Evolutionary conservation across 176 grass and related monocot genomes (phyloP), one percentile per base, ranked within the genome.

Genomic region (Secale cereale): DNA sequence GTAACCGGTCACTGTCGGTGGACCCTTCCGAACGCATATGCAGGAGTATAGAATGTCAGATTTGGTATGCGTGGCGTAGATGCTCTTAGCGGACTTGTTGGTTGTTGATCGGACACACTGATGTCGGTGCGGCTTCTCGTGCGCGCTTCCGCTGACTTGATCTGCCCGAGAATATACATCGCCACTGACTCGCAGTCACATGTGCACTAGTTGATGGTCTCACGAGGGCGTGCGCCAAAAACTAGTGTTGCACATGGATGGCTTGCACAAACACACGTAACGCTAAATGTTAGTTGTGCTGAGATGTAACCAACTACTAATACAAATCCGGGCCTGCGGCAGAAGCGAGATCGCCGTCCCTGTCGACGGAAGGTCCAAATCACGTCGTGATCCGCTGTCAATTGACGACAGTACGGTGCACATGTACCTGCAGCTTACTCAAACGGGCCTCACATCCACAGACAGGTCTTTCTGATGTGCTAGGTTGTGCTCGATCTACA

Each of bases 351-450:
- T 77, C 50, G 75, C 16, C 20, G 20, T 59, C 50, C 50, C 30
- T 62, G 33, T 40, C 76, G 56, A 25, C 22, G 31, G 76, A 37
- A 78, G 11, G 52, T 78, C 76, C 56, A 78, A 40, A 78, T 78
- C 32, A 36, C 31, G 32, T 27, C 32, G 31, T 78, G 22, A 78
- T 78, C 76, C 76, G 30, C 12, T 33, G 48, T 16, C 69, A 72
- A 40, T 73, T 73, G 46, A 50, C 46, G n/a, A 73, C 12, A 23
- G 70, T 45, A 45, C 67, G 20, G 67, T 4, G 43, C 48, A 32
- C 15, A 7, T 26, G 70, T 37, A 13, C 31, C 27, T 60, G 31
- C 52, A 56, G 46, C 6, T 10, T 61, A 78, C 56, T 39, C 59
- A 60, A 61, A 37, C 32, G 16, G 52, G 5, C 8, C 16, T 68